Conservation (phyloP, 345 rosid genomes). For the Psidium guajava region DNA sequence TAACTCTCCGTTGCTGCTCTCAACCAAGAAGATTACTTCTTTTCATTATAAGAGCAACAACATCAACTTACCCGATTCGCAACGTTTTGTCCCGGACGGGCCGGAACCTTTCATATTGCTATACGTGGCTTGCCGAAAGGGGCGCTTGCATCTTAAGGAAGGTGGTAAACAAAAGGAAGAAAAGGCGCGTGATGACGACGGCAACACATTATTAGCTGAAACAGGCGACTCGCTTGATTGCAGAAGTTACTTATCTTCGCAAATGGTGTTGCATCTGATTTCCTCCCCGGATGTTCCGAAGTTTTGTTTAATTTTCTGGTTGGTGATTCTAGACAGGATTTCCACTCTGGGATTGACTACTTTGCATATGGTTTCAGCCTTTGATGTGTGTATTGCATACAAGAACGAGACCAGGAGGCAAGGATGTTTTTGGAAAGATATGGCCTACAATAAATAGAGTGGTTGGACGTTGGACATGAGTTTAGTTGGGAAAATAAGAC, state of each 20-base stretch:
- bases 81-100: not conserved
- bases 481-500: not conserved
- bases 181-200: not conserved
- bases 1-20: not conserved
- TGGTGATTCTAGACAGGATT: not conserved
- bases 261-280: not conserved
- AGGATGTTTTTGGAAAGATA: not conserved
- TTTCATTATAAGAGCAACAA: not conserved
- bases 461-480: not conserved
- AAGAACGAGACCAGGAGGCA: not conserved
- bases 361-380: not conserved
- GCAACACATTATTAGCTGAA: not conserved
- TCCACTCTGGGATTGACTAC: not conserved
- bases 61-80: not conserved
- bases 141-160: not conserved
- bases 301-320: not conserved
- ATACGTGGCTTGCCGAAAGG: not conserved
- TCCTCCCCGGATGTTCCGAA: not conserved
- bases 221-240: not conserved
- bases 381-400: not conserved
- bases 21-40: not conserved
- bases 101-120: not conserved
- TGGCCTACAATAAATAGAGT: not conserved
- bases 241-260: not conserved
- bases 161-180: not conserved